Conservation (phyloP, 805 yeast species). For the Ogataea henricii region DNA sequence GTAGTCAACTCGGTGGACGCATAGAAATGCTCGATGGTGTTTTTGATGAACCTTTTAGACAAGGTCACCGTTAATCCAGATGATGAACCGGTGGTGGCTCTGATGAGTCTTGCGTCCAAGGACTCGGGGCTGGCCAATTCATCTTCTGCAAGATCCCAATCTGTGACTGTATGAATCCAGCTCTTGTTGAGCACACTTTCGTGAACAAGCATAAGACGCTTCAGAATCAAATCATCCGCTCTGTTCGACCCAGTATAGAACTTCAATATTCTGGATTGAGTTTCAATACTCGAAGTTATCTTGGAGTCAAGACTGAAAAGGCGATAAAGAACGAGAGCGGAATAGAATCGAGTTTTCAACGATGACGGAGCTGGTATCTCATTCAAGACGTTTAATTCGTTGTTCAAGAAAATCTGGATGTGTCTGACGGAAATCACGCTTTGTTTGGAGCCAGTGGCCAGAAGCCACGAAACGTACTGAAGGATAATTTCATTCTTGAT, state of each 20-base stretch:
- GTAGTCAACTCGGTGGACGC: slow-evolving; percentile 27
- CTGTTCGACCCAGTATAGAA: slow-evolving; percentile 65
- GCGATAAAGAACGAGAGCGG: slow-evolving; percentile 47
- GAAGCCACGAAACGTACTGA: slow-evolving; percentile 43
- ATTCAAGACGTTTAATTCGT: slow-evolving; percentile 42
- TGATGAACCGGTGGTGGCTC: slow-evolving; percentile 8
- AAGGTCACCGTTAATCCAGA: slow-evolving; percentile 53
- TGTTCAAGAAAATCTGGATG: slow-evolving; percentile 65
- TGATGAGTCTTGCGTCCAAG: slow-evolving; percentile 11
- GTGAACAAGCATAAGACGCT: slow-evolving; percentile 53
- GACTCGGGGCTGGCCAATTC: slow-evolving; percentile 4
- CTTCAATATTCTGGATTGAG: slow-evolving; percentile 52
- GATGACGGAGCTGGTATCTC: slow-evolving; percentile 28
- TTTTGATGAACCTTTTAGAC: slow-evolving; percentile 49
- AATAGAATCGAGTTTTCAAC: slow-evolving; percentile 39
- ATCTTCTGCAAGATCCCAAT: slow-evolving; percentile 62
- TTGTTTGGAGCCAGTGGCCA: slow-evolving; percentile 40
- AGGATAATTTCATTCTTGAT: slow-evolving; percentile 42
- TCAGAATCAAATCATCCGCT: slow-evolving; percentile 62
- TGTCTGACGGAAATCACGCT: slow-evolving; percentile 49
- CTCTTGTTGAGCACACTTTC: slow-evolving; percentile 54
- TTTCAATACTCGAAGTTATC: slow-evolving; percentile 45
- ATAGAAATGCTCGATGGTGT: slow-evolving; percentile 45
- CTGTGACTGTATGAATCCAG: slow-evolving; percentile 64
- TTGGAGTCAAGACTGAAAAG: slow-evolving; percentile 51